Base-by-base conservation (phyloP, 108 stramenopile species). In the Craspedostauros australis region DNA sequence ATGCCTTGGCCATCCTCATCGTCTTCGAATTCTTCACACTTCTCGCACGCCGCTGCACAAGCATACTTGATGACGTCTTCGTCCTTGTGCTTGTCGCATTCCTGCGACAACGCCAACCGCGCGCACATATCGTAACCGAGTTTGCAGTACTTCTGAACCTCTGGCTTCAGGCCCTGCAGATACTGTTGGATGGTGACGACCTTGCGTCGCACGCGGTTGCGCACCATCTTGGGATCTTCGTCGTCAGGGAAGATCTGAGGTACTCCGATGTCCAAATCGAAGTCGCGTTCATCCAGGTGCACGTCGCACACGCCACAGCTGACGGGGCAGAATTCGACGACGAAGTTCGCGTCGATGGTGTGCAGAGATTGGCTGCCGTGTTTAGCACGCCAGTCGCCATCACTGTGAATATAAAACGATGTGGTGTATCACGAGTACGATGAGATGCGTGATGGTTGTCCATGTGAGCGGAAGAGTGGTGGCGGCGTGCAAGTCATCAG, bases 31-130 rank as follows among this genome's bases (percentile, higher is more conserved):
- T 24, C 24, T 20, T 62, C 62, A 33, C 62, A 62, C 0, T 50
- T 62, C 27, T 45, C 31, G 27, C 62, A 62, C 14, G 62, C 51
- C 6, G 62, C 50, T 19, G 62, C 62, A 46, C 62, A 62, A 4
- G 28, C 36, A 45, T 53, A 62, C 43, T 62, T 62, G 31, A 53
- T 49, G 0, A 62, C 27, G 0, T 52, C 31, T 28, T 62, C 43
- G 21, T 62, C 62, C 14, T 20, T 15, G 23, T 53, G 21, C 12
- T 51, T 30, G 5, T 41, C 39, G 20, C 56, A 48, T 11, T 50
- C 49, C 12, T 38, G 2, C 11, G 26, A 25, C 43, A 62, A 30
- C 11, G 62, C 41, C 7, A 44, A 53, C 36, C 62, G 50, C 4
- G 62, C 62, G 32, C 62, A 62, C 20, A 53, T 42, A 5, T 30